Conservation (phyloP, 148 eudicot species). For the Cornus suecica region DNA sequence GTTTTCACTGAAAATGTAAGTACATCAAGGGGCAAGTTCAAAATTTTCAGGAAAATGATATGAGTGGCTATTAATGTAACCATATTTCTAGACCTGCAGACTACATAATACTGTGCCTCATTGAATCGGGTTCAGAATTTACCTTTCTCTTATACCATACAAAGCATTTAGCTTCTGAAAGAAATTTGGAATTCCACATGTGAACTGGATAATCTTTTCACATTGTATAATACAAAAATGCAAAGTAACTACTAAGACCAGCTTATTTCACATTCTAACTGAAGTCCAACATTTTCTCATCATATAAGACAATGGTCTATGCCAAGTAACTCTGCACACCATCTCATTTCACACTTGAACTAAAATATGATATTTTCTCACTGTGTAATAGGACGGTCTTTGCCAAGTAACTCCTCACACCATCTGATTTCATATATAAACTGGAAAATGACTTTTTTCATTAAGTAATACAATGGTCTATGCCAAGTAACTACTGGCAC, state of each 20-base stretch:
- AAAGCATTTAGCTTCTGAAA: background rate
- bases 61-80: background rate
- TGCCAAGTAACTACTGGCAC: no score
- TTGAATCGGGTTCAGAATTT: background rate
- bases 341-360: slow-evolving; percentile 4
- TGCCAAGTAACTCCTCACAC: background rate
- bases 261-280: background rate
- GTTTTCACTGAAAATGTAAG: background rate
- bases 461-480: no score
- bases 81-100: background rate
- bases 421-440: background rate
- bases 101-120: background rate
- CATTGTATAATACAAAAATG: background rate
- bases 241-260: background rate
- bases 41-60: background rate
- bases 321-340: no score
- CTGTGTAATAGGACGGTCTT: background rate
- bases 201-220: slow-evolving; percentile 9
- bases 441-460: no score
- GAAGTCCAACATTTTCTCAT: no score
- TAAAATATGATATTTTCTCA: background rate
- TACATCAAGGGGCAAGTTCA: background rate
- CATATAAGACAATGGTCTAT: no score
- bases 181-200: background rate
- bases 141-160: no score